A percentile compares a stretch with the other conserved stretches of the same genome.
phyloP scores from a whole-genome alignment of 2,329 filamentous ascomycete genomes.

The Penicillium sp. region DNA sequence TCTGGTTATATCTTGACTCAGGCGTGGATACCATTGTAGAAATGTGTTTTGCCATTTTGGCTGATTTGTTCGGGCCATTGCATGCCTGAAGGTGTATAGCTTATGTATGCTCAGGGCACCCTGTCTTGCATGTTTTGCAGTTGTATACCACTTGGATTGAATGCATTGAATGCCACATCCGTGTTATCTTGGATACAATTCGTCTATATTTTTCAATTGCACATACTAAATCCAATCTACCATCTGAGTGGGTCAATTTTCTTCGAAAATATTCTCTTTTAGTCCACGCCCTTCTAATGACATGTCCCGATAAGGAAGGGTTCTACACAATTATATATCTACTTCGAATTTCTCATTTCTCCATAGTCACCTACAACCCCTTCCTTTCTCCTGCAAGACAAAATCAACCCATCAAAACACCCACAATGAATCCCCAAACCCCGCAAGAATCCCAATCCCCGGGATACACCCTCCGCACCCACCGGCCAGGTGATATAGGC shows the following conservation, averaged over 20 bases:
- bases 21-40: neutral
- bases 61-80: neutral
- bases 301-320: neutral
- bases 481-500: constrained; percentile 16
- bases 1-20: neutral
- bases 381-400: neutral
- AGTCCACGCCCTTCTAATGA: constrained; percentile 1
- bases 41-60: neutral
- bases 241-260: neutral
- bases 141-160: constrained; percentile 4
- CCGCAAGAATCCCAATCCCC: neutral
- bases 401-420: neutral
- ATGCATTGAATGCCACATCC: neutral
- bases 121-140: neutral
- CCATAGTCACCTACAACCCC: neutral
- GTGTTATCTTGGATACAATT: neutral
- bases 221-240: neutral
- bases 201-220: neutral
- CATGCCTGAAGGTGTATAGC: neutral
- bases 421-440: neutral
- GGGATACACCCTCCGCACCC: constrained; percentile 11
- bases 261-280: neutral
- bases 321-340: neutral
- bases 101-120: neutral
- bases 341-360: too few species aligned